Conservation (phyloP, 2,329 filamentous ascomycete genomes). For the Phaeosphaeria sp. region DNA sequence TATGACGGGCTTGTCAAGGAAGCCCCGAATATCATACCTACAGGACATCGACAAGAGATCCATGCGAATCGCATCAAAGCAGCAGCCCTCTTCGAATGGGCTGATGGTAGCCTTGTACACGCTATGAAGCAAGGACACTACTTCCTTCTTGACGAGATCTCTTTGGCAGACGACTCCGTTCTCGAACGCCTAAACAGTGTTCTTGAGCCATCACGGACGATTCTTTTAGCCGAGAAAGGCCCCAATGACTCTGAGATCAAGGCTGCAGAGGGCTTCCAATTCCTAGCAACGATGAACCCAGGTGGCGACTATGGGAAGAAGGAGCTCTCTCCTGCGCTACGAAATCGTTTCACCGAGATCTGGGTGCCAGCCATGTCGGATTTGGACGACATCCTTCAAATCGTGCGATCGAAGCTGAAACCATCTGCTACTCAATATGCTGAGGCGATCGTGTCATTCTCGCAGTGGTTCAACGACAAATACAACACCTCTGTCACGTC, state of each 20-base stretch:
- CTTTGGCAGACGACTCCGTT: slow-evolving; percentile 95
- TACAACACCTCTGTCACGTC: slow-evolving; percentile 79
- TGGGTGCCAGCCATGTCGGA: slow-evolving; percentile 93
- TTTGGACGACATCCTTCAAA: slow-evolving; percentile 84
- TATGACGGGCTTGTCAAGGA: slow-evolving; percentile 64
- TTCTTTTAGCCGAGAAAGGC: slow-evolving; percentile 93
- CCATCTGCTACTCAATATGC: slow-evolving; percentile 65
- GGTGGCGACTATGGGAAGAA: slow-evolving; percentile 98
- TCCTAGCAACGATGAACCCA: slow-evolving; percentile 98
- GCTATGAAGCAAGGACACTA: slow-evolving; percentile 90
- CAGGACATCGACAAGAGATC: slow-evolving; percentile 49
- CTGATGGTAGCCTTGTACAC: slow-evolving; percentile 89
- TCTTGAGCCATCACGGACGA: slow-evolving; percentile 83
- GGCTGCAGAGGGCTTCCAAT: slow-evolving; percentile 83
- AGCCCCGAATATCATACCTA: slow-evolving; percentile 56
- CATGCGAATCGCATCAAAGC: slow-evolving; percentile 64
- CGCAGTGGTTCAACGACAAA: slow-evolving; percentile 86
- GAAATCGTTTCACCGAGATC: slow-evolving; percentile 98
- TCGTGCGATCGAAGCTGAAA: slow-evolving; percentile 78
- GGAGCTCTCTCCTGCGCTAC: slow-evolving; percentile 90
- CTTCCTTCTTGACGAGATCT: slow-evolving; percentile 97
- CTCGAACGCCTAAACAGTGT: slow-evolving; percentile 96
- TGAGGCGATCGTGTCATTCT: slow-evolving; percentile 79
- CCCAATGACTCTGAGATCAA: slow-evolving; percentile 80
- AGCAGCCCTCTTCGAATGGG: slow-evolving; percentile 94